These are phyloP conservation scores for Afroboletus lepidellus DNA, from an alignment of 1,284 basidiomycete genomes.

Conservation along the genomic window DNA sequence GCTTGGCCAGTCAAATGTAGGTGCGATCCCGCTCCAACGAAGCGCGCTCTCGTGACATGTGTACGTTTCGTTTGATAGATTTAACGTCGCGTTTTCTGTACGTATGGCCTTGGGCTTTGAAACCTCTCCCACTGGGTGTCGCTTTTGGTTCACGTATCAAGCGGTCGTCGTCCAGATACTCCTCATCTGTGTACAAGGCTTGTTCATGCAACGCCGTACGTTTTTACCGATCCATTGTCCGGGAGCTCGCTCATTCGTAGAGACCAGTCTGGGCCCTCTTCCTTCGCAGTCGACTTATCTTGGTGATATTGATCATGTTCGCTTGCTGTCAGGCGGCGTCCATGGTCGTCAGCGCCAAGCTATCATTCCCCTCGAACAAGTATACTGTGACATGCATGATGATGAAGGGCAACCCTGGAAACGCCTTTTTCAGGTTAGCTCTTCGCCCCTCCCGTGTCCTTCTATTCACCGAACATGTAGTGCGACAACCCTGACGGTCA, in stretches of 20 bases:
- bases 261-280: constrained; percentile 19
- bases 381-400: constrained; percentile 21
- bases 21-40: neutral
- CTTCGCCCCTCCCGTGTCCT: neutral
- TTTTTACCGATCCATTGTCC: neutral
- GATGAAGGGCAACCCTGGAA: constrained; percentile 11
- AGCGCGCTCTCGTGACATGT: neutral
- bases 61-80: constrained; percentile 5
- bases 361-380: constrained; percentile 10
- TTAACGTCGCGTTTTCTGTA: constrained; percentile 17
- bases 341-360: constrained; percentile 17
- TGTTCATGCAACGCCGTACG: constrained; percentile 20
- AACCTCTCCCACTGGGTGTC: constrained; percentile 11
- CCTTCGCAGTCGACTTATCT: neutral
- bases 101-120: constrained; percentile 17
- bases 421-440: constrained; percentile 20
- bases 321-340: constrained; percentile 14
- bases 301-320: constrained; percentile 10
- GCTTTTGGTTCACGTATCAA: constrained; percentile 22
- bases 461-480: constrained; percentile 8
- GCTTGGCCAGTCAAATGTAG: constrained; percentile 21
- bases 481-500: constrained; percentile 17
- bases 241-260: neutral
- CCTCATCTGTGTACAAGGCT: constrained; percentile 6
- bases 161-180: constrained; percentile 17